phyloP scores from a whole-genome alignment of 192 early-diverging fungal genomes.

The Backusella psychrophila region DNA sequence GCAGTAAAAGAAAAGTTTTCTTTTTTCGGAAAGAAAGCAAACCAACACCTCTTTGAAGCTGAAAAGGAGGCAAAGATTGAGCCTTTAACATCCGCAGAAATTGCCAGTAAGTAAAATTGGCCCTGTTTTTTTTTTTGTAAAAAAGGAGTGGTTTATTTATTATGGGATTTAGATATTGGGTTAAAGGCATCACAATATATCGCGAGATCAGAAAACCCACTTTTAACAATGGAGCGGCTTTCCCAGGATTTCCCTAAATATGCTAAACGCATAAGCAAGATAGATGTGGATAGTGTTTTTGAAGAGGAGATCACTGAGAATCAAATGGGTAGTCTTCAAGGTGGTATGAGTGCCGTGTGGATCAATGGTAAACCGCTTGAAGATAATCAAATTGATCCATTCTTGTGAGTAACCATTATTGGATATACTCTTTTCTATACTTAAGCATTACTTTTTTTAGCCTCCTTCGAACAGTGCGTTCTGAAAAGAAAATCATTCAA shows the following conservation, averaged over 20 bases:
- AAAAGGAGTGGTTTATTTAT: background rate
- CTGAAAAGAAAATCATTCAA: slow-evolving; percentile 49
- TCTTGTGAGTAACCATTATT: slow-evolving; percentile 40
- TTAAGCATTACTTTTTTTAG: slow-evolving; percentile 16
- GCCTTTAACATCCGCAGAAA: slow-evolving; percentile 49
- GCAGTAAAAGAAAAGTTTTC: slow-evolving; percentile 10
- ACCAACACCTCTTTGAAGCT: slow-evolving; percentile 40
- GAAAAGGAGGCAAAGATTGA: slow-evolving; percentile 43
- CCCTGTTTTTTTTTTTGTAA: background rate
- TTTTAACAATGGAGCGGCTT: slow-evolving; percentile 63
- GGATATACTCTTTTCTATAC: background rate
- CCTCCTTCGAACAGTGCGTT: slow-evolving; percentile 55
- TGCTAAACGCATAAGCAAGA: slow-evolving; percentile 66
- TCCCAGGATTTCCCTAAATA: slow-evolving; percentile 89
- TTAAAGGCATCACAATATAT: slow-evolving; percentile 76
- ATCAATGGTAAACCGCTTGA: slow-evolving; percentile 67
- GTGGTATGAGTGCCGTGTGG: slow-evolving; percentile 44
- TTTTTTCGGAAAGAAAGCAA: slow-evolving; percentile 23
- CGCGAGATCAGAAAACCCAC: slow-evolving; percentile 53
- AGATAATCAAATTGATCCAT: slow-evolving; percentile 58
- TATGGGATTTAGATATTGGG: slow-evolving; percentile 45
- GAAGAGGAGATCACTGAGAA: slow-evolving; percentile 38
- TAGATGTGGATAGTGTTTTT: slow-evolving; percentile 49
- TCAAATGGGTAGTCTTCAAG: slow-evolving; percentile 11
- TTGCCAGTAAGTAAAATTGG: slow-evolving; percentile 39